These are phyloP conservation scores for Trichoderma gracile DNA, from an alignment of 2,329 filamentous ascomycete genomes.

Conservation along the genomic window DNA sequence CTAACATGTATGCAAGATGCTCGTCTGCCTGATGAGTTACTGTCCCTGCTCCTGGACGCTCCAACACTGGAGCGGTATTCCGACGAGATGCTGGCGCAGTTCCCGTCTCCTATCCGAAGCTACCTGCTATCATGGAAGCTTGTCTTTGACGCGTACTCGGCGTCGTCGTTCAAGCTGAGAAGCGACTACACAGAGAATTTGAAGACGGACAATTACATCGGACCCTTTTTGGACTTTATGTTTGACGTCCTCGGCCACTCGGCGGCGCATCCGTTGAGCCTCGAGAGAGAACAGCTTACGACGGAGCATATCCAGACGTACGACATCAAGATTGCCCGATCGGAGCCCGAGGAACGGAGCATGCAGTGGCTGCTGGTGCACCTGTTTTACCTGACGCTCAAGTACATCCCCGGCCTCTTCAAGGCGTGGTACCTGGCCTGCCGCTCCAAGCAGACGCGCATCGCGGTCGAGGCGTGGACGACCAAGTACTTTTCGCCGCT, in stretches of 20 bases:
- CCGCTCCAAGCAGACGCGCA: constrained; percentile 75
- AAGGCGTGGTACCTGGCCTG: constrained; percentile 84
- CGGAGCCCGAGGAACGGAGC: constrained; percentile 67
- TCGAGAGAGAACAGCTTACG: constrained; percentile 67
- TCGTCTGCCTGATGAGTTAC: constrained; percentile 76
- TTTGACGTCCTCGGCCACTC: constrained; percentile 85
- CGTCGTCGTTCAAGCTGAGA: constrained; percentile 78
- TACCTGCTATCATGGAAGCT: constrained; percentile 90
- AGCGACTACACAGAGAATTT: constrained; percentile 78
- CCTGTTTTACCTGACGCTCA: constrained; percentile 79
- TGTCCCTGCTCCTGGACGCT: constrained; percentile 79
- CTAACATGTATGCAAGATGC: constrained; percentile 47
- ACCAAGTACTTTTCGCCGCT: constrained; percentile 76
- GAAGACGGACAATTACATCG: constrained; percentile 69
- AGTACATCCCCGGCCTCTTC: constrained; percentile 74
- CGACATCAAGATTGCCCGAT: constrained; percentile 52
- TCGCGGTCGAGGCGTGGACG: constrained; percentile 81
- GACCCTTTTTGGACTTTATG: constrained; percentile 71
- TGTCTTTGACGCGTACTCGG: constrained; percentile 80
- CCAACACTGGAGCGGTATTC: constrained; percentile 69
- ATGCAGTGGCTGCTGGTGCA: constrained; percentile 83
- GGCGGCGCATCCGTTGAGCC: constrained; percentile 69
- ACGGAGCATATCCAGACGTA: constrained; percentile 57
- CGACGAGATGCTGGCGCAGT: constrained; percentile 64
- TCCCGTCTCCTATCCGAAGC: constrained; percentile 69